Evolutionary conservation across 345 rosid genomes (phyloP).

Genomic region (Salix viminalis): DNA sequence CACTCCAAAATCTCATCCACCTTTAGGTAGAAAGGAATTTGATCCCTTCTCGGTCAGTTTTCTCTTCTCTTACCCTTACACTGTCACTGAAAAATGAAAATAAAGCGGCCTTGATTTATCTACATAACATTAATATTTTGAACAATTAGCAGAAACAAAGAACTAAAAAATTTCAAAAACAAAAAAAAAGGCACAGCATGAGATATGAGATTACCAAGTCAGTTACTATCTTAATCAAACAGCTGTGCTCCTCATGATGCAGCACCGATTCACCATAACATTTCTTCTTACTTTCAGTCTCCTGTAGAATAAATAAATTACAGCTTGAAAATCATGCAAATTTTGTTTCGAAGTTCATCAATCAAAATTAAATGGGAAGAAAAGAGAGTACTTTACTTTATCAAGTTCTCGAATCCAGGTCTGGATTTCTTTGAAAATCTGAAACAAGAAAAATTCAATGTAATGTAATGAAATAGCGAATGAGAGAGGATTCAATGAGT

Average conservation of each 20-base stretch:
- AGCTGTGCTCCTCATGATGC: conserved; percentile 14
- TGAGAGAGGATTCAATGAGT: neutral
- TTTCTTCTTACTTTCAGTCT: conserved; percentile 6
- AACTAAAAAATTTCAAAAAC: neutral
- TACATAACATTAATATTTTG: too few relatives aligned
- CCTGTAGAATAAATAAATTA: conserved; percentile 20
- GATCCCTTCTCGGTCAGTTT: too few relatives aligned
- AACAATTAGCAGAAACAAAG: neutral
- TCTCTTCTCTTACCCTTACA: too few relatives aligned
- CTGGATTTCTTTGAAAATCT: conserved; percentile 51
- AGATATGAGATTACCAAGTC: conserved; percentile 44
- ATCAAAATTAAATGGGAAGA: neutral
- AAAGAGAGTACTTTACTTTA: neutral
- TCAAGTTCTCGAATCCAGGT: conserved; percentile 31
- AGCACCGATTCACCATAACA: neutral
- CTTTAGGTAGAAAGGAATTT: too few relatives aligned
- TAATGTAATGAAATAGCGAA: neutral
- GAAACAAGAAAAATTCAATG: neutral
- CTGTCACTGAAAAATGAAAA: too few relatives aligned
- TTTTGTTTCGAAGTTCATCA: neutral
- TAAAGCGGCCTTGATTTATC: too few relatives aligned
- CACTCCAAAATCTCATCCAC: too few relatives aligned
- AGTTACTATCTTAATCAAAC: conserved; percentile 35
- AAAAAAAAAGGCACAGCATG: neutral
- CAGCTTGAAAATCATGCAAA: neutral